phyloP scores from a whole-genome alignment of 1,139 yeast species.

The Kodamaea sp. region DNA sequence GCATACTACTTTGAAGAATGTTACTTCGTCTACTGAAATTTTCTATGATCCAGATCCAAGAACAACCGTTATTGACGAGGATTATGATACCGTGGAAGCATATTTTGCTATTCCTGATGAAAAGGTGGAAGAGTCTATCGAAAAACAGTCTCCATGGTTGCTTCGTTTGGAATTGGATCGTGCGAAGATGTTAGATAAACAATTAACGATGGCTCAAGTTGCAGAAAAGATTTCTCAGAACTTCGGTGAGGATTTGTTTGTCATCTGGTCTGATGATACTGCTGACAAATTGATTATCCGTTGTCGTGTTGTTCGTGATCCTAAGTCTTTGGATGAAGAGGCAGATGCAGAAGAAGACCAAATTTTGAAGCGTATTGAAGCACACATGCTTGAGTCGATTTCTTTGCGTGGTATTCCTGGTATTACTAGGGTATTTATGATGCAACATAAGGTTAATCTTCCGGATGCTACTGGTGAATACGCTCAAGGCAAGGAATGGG shows the following conservation, averaged over 20 bases:
- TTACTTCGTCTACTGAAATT: slow-evolving; percentile 96
- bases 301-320: slow-evolving; percentile 98
- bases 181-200: slow-evolving; percentile 98
- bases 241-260: slow-evolving; percentile 93
- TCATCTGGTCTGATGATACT: slow-evolving; percentile 99
- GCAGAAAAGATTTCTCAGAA: slow-evolving; percentile 93
- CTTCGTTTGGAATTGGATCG: slow-evolving; percentile 95
- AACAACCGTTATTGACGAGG: slow-evolving; percentile 93
- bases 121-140: slow-evolving; percentile 89
- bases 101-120: slow-evolving; percentile 98
- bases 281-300: slow-evolving; percentile 96
- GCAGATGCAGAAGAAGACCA: slow-evolving; percentile 97
- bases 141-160: slow-evolving; percentile 97
- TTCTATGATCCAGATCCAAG: slow-evolving; percentile 98
- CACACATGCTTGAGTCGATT: slow-evolving; percentile 93
- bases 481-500: slow-evolving; percentile 93
- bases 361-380: slow-evolving; percentile 90
- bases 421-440: slow-evolving; percentile 88
- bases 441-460: slow-evolving; percentile 82
- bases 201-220: slow-evolving; percentile 96
- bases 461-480: slow-evolving; percentile 87
- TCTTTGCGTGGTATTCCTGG: slow-evolving; percentile 96
- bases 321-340: slow-evolving; percentile 89
- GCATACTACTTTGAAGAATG: slow-evolving; percentile 92
- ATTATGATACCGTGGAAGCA: slow-evolving; percentile 94